These are phyloP conservation scores for Sporothrix luriei DNA, from an alignment of 2,329 filamentous ascomycete species.

Conservation along the genomic window DNA sequence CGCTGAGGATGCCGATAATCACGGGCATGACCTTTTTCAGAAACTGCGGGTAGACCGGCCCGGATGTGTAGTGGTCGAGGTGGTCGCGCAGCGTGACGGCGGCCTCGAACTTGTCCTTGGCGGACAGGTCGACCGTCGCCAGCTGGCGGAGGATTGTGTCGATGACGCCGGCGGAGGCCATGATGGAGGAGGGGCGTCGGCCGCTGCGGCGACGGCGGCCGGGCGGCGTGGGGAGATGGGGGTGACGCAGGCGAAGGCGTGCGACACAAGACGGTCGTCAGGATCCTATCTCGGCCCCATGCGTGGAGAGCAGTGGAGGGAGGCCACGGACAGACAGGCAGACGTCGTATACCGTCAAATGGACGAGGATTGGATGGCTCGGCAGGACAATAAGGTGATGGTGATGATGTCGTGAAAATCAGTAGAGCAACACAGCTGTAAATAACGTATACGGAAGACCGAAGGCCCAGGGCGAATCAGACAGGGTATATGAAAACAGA, in stretches of 20 bases:
- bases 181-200: constrained; percentile 45
- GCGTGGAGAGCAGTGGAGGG: background rate
- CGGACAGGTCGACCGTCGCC: constrained; percentile 59
- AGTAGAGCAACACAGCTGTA: background rate
- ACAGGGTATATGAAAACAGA: background rate
- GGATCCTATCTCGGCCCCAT: constrained; percentile 19
- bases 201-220: background rate
- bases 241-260: background rate
- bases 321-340: background rate
- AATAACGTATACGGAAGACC: background rate
- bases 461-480: background rate
- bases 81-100: constrained; percentile 87
- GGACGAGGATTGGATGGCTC: background rate
- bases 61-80: constrained; percentile 83
- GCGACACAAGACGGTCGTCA: constrained; percentile 9
- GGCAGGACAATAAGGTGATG: background rate
- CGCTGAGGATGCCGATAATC: constrained; percentile 81
- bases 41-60: constrained; percentile 73
- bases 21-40: constrained; percentile 86
- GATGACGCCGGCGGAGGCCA: constrained; percentile 64
- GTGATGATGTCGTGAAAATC: background rate
- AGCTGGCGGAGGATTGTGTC: constrained; percentile 63
- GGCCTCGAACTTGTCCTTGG: constrained; percentile 77
- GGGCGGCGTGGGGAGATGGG: constrained; percentile 4
- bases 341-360: background rate